Base-by-base conservation (phyloP, 305 asterid species). In the Euphrasia arctica region DNA sequence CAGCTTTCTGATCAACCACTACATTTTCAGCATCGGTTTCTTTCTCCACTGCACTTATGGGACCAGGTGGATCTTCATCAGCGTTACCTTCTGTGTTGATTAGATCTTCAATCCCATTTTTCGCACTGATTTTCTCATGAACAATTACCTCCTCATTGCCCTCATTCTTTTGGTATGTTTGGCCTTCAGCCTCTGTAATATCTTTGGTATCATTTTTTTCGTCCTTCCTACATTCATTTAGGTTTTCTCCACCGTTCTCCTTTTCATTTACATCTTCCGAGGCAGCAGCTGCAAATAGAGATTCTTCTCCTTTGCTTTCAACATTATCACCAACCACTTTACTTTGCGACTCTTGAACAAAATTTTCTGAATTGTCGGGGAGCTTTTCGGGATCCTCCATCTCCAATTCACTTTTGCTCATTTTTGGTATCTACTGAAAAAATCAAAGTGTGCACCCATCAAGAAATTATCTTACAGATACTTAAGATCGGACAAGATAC, bases 381-480 rank as follows among this genome's bases (percentile, higher is more conserved):
- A 67, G 70, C 66, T 74, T 74, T 65, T 74, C 76, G 0, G 72
- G 79, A 75, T 75, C 92, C 72, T 79, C 88, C 91, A 84, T 82
- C 67, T 80, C 90, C 4, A 80, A 74, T 64, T 83, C 87, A 68
- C 58, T 76, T 74, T 78, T 75, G 76, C 77, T 82, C 98, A 85
- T 86, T 58, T 52, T 66, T n/a, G 74, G 68, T 15, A 80, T 66
- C 83, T 77, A 73, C 49, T 54, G 65, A 29, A 58, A 78, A 34
- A 57, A 49, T 47, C 36, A 63, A n/a, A n/a, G n/a, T 39, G 49
- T 15, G 51, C 32, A 29, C 43, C 66, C 67, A 62, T 70, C 50
- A 68, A 58, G 32, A 25, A 54, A 67, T 50, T 61, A 58, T 71
- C 71, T 56, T 55, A 50, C 5, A 45, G 12, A 70, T 8, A 59